Conservation (phyloP, 108 stramenopile genomes). For the Cyclotella atomus region DNA sequence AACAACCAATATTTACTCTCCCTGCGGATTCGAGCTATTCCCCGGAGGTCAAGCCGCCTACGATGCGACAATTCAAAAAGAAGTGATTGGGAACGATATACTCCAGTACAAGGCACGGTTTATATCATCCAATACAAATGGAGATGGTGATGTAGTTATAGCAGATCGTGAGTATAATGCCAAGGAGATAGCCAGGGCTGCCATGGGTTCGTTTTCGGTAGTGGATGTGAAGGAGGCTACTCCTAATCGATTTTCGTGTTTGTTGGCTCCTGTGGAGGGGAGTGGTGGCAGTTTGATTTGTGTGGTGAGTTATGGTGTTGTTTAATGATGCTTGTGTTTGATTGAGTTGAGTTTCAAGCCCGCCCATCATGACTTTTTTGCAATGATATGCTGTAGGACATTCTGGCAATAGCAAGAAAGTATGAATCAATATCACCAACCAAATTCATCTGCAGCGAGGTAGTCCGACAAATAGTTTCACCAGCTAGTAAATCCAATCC, state of each 20-base stretch:
- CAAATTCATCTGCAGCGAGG: conserved; percentile 81
- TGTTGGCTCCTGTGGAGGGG: conserved; percentile 65
- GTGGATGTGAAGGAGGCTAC: conserved; percentile 70
- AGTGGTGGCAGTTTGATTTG: conserved; percentile 30
- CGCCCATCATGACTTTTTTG: background rate
- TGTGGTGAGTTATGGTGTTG: no score
- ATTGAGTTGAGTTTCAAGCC: no score
- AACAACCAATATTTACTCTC: conserved; percentile 65
- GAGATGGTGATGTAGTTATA: conserved; percentile 29
- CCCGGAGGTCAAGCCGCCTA: conserved; percentile 70
- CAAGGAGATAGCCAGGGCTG: conserved; percentile 70
- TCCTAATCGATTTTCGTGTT: conserved; percentile 79
- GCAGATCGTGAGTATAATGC: conserved; percentile 84
- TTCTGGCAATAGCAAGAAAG: conserved; percentile 69
- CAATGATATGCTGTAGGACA: conserved; percentile 44
- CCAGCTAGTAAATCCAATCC: conserved; percentile 34
- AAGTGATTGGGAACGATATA: conserved; percentile 45
- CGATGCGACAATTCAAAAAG: conserved; percentile 42
- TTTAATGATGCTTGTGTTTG: no score
- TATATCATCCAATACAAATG: conserved; percentile 24
- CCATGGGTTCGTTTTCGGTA: conserved; percentile 82
- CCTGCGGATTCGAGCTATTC: conserved; percentile 77
- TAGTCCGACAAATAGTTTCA: conserved; percentile 77
- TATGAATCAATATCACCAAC: conserved; percentile 50
- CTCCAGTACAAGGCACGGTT: conserved; percentile 73